A percentile compares a stretch with the other conserved stretches of the same genome.
Evolutionary conservation across 2,329 filamentous ascomycete genomes (phyloP).

Genomic region (Stachybotrys chartarum): DNA sequence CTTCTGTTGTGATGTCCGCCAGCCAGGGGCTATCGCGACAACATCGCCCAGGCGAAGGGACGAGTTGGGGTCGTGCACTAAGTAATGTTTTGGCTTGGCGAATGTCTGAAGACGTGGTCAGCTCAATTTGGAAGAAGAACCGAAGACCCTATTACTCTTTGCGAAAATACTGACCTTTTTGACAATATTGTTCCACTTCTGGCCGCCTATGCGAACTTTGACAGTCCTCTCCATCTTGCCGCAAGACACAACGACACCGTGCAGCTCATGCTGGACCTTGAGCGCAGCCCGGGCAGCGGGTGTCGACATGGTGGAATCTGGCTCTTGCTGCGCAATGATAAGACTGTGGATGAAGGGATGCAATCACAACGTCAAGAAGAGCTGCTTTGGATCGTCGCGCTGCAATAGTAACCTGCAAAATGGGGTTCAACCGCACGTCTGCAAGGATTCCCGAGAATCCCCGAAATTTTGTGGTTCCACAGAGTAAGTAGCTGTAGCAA

Average conservation of each 20-base stretch:
- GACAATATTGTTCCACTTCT: constrained; percentile 65
- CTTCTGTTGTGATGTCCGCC: constrained; percentile 58
- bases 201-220: constrained; percentile 65
- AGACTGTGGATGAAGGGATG: no score
- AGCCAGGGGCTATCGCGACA: constrained; percentile 60
- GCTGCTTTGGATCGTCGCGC: no score
- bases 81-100: constrained; percentile 53
- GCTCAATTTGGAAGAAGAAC: background rate
- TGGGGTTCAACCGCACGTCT: no score
- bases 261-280: constrained; percentile 42
- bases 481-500: no score
- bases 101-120: constrained; percentile 37
- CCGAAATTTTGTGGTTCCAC: no score
- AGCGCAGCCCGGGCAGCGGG: constrained; percentile 33
- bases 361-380: no score
- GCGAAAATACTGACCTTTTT: constrained; percentile 51
- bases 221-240: constrained; percentile 74
- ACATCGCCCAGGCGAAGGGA: constrained; percentile 70
- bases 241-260: constrained; percentile 69
- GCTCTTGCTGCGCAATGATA: background rate
- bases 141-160: background rate
- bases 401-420: no score
- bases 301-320: background rate
- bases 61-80: constrained; percentile 72
- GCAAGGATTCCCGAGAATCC: no score